Base-by-base conservation (phyloP, 495 filamentous ascomycete species). In the Saxispiralis lemnorum region DNA sequence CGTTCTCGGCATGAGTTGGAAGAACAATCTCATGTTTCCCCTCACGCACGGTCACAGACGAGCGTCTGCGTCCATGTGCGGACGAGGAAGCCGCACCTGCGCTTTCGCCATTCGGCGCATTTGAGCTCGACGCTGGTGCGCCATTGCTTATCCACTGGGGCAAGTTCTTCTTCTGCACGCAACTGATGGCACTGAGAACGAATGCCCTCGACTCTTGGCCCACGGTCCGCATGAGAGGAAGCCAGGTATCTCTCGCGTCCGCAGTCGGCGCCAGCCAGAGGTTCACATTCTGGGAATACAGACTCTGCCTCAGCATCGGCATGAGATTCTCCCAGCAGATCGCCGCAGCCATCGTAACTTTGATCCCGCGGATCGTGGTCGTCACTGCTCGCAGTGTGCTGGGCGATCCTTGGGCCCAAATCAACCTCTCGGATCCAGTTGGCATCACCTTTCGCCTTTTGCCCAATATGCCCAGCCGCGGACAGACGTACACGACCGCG, bases 251-350 rank as follows among this genome's bases (percentile, higher is more conserved):
- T 32, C 87, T 71, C 16, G 66, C 72, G 59, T 96, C 88, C 7
- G 88, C 88, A 1, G 87, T 95, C 0, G 88, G 88, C 0, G 88
- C 86, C 13, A 95, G 75, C 53, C 92, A 96, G 16, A 96, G 65
- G 55, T 88, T 93, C 44, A 94, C 79, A 55, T 93, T 92, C 60
- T 95, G 88, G 1, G 73, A 69, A 54, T 96, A 96, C 14, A 96
- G 67, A 16, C 76, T 72, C 40, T 83, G 69, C 7, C 81, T 66
- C 1, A 96, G 69, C 15, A 95, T 63, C 0, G 88, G 88, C 88
- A 96, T 96, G 56, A 83, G 93, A 51, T 84, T 95, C 61, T 96
- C 88, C 88, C 88, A 96, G 65, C 88, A 96, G 34, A 96, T 92
- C 1, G 87, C 88, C 0, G 83, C 75, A 0, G 76, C 88, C 6